Conservation (phyloP, 176 grass and related monocot genomes). For the Guadua angustifolia region DNA sequence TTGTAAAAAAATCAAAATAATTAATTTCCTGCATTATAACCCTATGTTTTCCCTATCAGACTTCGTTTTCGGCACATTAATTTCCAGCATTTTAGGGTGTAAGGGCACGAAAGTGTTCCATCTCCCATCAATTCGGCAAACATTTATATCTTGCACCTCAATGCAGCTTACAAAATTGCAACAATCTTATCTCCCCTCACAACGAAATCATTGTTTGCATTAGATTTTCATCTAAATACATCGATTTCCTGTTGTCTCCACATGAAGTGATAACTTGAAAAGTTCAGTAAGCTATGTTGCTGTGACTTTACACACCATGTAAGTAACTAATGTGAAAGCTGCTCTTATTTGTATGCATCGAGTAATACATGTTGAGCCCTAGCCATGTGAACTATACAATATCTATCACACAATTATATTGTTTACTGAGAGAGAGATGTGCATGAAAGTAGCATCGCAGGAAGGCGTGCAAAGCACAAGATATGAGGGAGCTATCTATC, state of each 20-base stretch:
- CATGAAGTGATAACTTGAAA: not conserved
- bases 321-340: not conserved
- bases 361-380: not conserved
- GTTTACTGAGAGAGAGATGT: not conserved
- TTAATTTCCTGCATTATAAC: not conserved
- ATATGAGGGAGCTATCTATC: not conserved
- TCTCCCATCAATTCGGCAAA: not conserved
- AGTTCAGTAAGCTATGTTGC: not conserved
- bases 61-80: not conserved
- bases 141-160: not conserved
- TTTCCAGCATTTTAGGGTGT: not conserved
- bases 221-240: not conserved
- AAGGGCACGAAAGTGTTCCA: not conserved
- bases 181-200: not conserved
- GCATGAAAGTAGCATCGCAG: not conserved
- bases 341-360: not conserved
- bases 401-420: constrained; percentile 4
- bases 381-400: not conserved
- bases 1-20: not conserved
- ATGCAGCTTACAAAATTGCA: constrained; percentile 11
- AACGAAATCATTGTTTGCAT: not conserved
- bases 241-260: not conserved
- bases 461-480: not conserved
- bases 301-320: not conserved
- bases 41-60: constrained; percentile 8